phyloP scores from a whole-genome alignment of 768 basidiomycete genomes.

The Mycena epipterygia region DNA sequence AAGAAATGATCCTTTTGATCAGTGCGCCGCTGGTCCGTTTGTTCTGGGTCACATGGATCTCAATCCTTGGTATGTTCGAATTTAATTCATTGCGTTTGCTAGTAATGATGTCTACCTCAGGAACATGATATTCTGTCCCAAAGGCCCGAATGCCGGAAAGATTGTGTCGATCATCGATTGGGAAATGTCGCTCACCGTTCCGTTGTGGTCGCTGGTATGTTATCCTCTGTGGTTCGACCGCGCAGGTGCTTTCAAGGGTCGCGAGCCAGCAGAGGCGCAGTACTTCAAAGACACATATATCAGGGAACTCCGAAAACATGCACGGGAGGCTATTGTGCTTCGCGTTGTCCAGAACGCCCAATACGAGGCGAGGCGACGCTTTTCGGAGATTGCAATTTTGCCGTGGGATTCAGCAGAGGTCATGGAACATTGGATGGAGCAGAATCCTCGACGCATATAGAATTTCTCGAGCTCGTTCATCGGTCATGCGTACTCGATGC shows the following conservation, averaged over 20 bases:
- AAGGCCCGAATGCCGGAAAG: conserved; percentile 36
- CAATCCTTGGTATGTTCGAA: conserved; percentile 32
- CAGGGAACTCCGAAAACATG: conserved; percentile 39
- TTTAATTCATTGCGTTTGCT: background rate
- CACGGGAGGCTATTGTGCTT: conserved; percentile 34
- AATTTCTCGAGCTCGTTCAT: background rate
- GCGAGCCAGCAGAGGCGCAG: conserved; percentile 32
- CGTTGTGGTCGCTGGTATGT: conserved; percentile 39
- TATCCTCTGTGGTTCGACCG: conserved; percentile 40
- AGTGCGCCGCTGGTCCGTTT: conserved; percentile 37
- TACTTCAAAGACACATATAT: conserved; percentile 41
- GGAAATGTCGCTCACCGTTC: conserved; percentile 39
- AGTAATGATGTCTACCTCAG: background rate
- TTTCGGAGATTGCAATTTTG: conserved; percentile 36
- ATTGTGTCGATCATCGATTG: conserved; percentile 41
- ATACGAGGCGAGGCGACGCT: conserved; percentile 33
- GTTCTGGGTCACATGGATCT: conserved; percentile 40
- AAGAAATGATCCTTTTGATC: conserved; percentile 37
- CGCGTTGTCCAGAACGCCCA: conserved; percentile 39
- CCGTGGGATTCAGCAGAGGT: conserved; percentile 37
- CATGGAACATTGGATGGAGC: conserved; percentile 34
- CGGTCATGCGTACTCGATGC: background rate
- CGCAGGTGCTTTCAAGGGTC: conserved; percentile 3
- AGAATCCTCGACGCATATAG: conserved; percentile 12
- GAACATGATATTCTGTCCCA: conserved; percentile 38